phyloP scores from a whole-genome alignment of 2,329 filamentous ascomycete genomes.

The Parastagonospora avenae region DNA sequence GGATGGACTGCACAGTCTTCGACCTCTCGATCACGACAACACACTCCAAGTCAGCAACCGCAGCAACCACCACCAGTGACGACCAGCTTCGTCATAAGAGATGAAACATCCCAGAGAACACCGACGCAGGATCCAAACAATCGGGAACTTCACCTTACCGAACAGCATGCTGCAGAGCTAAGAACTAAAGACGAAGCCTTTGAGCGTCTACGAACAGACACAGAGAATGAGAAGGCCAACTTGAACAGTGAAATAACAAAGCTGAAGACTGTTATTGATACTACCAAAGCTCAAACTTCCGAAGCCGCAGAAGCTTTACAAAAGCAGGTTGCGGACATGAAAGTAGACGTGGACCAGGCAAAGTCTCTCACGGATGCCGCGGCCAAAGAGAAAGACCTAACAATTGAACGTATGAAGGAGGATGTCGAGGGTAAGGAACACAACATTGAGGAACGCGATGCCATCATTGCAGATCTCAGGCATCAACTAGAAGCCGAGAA shows the following conservation, averaged over 20 bases:
- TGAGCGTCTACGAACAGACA: constrained; percentile 26
- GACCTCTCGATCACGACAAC: constrained; percentile 7
- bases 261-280: constrained; percentile 22
- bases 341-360: constrained; percentile 23
- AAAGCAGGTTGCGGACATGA: constrained; percentile 28
- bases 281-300: background rate
- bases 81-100: constrained; percentile 14
- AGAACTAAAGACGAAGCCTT: constrained; percentile 37
- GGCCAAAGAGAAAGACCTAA: constrained; percentile 33
- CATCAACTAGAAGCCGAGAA: constrained; percentile 35
- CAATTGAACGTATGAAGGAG: constrained; percentile 40
- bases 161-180: constrained; percentile 27
- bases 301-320: constrained; percentile 9
- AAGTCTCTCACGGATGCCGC: constrained; percentile 26
- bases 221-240: constrained; percentile 22
- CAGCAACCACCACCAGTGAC: constrained; percentile 14
- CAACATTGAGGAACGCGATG: constrained; percentile 35
- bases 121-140: constrained; percentile 14
- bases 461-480: constrained; percentile 25
- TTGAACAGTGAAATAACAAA: constrained; percentile 21
- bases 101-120: constrained; percentile 16
- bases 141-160: constrained; percentile 6
- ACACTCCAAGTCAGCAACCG: constrained; percentile 14
- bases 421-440: constrained; percentile 42
- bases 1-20: constrained; percentile 15